phyloP scores from a whole-genome alignment of 495 filamentous ascomycete species.

The Penicillium turbatum region DNA sequence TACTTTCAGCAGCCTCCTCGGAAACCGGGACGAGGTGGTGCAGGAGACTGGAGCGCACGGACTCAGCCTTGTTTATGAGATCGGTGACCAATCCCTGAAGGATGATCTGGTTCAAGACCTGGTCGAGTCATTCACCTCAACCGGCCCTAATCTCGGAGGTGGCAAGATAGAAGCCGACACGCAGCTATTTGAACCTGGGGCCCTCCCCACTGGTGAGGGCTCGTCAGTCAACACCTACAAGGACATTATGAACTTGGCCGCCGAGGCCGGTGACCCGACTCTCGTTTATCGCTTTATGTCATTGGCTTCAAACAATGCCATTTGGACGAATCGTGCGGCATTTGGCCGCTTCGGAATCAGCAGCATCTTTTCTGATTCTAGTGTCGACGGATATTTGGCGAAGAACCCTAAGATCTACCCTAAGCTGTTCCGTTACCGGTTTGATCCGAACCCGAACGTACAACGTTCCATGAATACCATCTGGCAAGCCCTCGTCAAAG shows the following conservation, averaged over 20 bases:
- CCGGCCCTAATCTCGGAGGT: slow-evolving; percentile 57
- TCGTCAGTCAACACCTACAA: slow-evolving; percentile 90
- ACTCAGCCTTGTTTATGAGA: slow-evolving; percentile 85
- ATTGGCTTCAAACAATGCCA: slow-evolving; percentile 85
- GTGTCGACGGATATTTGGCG: slow-evolving; percentile 62
- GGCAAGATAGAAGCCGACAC: slow-evolving; percentile 83
- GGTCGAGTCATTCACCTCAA: slow-evolving; percentile 80
- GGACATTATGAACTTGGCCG: slow-evolving; percentile 87
- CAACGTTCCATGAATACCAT: slow-evolving; percentile 95
- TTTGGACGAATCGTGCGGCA: slow-evolving; percentile 91
- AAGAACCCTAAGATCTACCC: slow-evolving; percentile 90
- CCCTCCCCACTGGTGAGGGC: slow-evolving; percentile 84
- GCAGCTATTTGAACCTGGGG: slow-evolving; percentile 89
- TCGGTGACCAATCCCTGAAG: slow-evolving; percentile 73
- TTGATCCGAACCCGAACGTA: slow-evolving; percentile 90
- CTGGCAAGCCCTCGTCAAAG: slow-evolving; percentile 88
- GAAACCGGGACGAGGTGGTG: slow-evolving; percentile 85
- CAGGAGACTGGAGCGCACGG: slow-evolving; percentile 93
- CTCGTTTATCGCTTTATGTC: slow-evolving; percentile 98
- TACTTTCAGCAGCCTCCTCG: slow-evolving; percentile 82
- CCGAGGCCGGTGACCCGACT: slow-evolving; percentile 90
- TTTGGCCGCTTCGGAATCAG: slow-evolving; percentile 92
- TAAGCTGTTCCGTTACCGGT: slow-evolving; percentile 89
- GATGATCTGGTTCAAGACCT: slow-evolving; percentile 81
- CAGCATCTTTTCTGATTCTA: slow-evolving; percentile 83